A percentile compares a stretch with the other conserved stretches of the same genome.
These are phyloP conservation scores for Peronospora farinosa DNA, from an alignment of 352 stramenopile species.

Conservation along the genomic window DNA sequence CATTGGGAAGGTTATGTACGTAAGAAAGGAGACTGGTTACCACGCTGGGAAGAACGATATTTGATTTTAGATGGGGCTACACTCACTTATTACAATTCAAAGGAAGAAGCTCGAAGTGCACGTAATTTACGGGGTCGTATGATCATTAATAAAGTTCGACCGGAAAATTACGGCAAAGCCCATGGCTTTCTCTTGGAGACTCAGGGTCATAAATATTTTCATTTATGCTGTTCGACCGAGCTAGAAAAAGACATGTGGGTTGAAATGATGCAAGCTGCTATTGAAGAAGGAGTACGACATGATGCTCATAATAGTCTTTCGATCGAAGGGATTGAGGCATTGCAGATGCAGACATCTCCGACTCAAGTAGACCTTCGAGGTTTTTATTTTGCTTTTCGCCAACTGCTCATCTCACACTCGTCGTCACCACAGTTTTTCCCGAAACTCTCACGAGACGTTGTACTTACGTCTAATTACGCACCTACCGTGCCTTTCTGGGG, in stretches of 20 bases:
- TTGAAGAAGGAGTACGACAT: constrained; percentile 50
- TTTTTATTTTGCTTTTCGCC: constrained; percentile 84
- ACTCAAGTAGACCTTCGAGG: constrained; percentile 80
- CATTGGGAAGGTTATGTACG: constrained; percentile 86
- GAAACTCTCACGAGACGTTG: constrained; percentile 77
- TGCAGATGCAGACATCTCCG: constrained; percentile 43
- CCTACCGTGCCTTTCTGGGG: constrained; percentile 85
- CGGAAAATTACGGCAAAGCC: constrained; percentile 85
- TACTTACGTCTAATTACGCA: constrained; percentile 84
- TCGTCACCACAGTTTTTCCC: constrained; percentile 86
- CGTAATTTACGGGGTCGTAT: constrained; percentile 77
- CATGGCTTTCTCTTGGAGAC: constrained; percentile 85
- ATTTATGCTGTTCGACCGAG: constrained; percentile 80
- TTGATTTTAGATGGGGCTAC: constrained; percentile 78
- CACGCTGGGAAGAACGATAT: constrained; percentile 86
- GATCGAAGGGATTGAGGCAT: constrained; percentile 22
- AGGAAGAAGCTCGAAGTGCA: constrained; percentile 76
- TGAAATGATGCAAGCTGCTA: constrained; percentile 87
- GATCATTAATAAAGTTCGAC: constrained; percentile 71
- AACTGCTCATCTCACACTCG: constrained; percentile 84
- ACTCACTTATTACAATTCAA: constrained; percentile 85
- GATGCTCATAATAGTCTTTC: constrained; percentile 18
- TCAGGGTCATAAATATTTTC: constrained; percentile 84
- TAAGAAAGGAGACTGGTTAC: constrained; percentile 87
- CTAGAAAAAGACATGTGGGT: constrained; percentile 89